Evolutionary conservation across 495 filamentous ascomycete species (phyloP).

Genomic region (Cairneyella variabilis): DNA sequence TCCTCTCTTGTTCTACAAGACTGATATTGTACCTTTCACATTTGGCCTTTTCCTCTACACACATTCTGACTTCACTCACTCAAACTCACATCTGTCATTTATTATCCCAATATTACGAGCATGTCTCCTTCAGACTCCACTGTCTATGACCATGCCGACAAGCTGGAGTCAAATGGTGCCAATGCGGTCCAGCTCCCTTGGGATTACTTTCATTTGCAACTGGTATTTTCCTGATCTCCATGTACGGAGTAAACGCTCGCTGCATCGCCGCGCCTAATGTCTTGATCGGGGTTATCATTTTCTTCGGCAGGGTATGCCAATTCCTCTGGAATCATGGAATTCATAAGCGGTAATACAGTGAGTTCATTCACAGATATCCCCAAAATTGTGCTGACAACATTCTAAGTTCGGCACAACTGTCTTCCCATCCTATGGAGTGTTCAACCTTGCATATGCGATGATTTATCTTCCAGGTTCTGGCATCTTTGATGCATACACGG

Average conservation of each 20-base stretch:
- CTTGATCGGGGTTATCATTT: constrained; percentile 32
- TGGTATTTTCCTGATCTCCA: constrained; percentile 33
- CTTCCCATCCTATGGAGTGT: constrained; percentile 34
- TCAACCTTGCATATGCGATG: constrained; percentile 34
- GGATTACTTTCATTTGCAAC: constrained; percentile 6
- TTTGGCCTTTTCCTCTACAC: too few species aligned
- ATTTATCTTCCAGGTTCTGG: constrained; percentile 36
- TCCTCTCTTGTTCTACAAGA: too few species aligned
- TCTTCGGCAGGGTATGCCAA: constrained; percentile 36
- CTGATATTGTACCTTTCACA: too few species aligned
- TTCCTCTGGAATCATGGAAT: constrained; percentile 36
- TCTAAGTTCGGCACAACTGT: constrained; percentile 32
- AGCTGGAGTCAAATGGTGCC: constrained; percentile 6
- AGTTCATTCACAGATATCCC: background rate
- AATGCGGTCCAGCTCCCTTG: background rate
- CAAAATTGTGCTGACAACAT: background rate
- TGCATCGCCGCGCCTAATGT: constrained; percentile 33
- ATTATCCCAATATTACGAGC: too few species aligned
- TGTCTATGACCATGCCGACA: constrained; percentile 1
- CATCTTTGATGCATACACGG: constrained; percentile 32
- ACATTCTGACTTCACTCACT: too few species aligned
- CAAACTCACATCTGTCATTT: too few species aligned
- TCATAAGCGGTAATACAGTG: constrained; percentile 29
- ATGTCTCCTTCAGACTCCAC: background rate
- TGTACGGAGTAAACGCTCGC: constrained; percentile 32